Conservation (phyloP, 441 rosid species). For the Corymbia calophylla region DNA sequence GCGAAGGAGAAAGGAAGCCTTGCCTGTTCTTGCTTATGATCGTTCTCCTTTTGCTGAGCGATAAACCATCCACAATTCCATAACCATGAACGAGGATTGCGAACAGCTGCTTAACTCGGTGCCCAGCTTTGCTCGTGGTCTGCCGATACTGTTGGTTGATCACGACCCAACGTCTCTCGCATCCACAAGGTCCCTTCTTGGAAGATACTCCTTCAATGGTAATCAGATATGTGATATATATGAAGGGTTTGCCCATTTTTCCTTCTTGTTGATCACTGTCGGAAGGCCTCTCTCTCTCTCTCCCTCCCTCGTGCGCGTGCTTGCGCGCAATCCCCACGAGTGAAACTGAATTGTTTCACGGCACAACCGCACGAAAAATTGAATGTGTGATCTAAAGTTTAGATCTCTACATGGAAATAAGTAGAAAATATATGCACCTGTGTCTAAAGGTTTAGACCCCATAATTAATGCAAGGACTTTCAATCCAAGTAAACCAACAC, state of each 20-base stretch:
- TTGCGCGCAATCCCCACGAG: accelerated
- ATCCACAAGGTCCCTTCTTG: slow-evolving; percentile 21
- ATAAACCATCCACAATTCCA: neutral
- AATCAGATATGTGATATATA: neutral
- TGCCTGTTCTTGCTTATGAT: neutral
- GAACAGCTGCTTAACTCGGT: neutral
- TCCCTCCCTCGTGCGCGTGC: neutral
- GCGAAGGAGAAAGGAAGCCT: neutral
- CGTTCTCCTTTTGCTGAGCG: neutral
- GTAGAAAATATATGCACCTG: neutral
- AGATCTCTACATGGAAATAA: neutral
- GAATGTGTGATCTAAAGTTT: neutral
- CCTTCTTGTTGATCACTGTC: neutral
- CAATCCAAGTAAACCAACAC: neutral
- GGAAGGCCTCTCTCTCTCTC: neutral
- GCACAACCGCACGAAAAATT: neutral
- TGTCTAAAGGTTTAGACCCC: neutral
- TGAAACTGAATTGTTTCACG: neutral
- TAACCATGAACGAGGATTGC: neutral
- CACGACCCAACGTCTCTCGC: slow-evolving; percentile 23
- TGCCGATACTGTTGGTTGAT: slow-evolving; percentile 33
- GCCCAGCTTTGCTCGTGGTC: slow-evolving; percentile 17
- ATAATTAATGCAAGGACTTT: neutral
- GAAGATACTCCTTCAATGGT: slow-evolving; percentile 30
- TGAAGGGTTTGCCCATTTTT: neutral